A percentile compares a stretch with the other conserved stretches of the same genome.
These are phyloP conservation scores for Inga laurina DNA, from an alignment of 306 rosid genomes.

Conservation along the genomic window DNA sequence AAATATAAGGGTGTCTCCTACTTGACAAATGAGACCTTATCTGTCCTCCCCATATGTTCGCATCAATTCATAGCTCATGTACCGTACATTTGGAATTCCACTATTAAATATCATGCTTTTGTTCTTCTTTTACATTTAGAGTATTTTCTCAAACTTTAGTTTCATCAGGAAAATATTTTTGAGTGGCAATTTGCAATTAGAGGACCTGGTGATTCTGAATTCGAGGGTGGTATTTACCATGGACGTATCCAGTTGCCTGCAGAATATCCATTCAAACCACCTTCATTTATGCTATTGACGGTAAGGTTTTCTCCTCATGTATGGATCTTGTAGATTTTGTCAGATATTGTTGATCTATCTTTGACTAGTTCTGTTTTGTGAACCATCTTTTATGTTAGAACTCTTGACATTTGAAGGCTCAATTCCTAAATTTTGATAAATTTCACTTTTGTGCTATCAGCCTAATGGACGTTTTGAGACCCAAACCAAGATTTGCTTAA, in stretches of 20 bases:
- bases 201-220: conserved; percentile 64
- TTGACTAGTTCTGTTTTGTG: not conserved
- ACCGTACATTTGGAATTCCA: not conserved
- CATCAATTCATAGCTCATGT: not conserved
- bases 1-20: not conserved
- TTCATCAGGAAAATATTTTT: conserved; percentile 83
- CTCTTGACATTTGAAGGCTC: not conserved
- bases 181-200: conserved; percentile 83
- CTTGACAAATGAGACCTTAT: not conserved
- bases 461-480: conserved; percentile 96
- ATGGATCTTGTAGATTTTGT: not conserved
- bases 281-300: conserved; percentile 75
- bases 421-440: conserved; percentile 26
- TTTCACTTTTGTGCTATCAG: conserved; percentile 47
- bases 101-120: not conserved
- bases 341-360: not conserved
- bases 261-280: conserved; percentile 76
- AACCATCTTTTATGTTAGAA: conserved; percentile 3
- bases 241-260: conserved; percentile 78
- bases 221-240: conserved; percentile 76
- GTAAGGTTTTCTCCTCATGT: conserved; percentile 40
- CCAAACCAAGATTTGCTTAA: conserved; percentile 93
- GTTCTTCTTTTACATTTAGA: not conserved
- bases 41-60: not conserved
- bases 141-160: not conserved